Evolutionary conservation across 768 basidiomycete genomes (phyloP).

Genomic region (Tephrocybe sp.): DNA sequence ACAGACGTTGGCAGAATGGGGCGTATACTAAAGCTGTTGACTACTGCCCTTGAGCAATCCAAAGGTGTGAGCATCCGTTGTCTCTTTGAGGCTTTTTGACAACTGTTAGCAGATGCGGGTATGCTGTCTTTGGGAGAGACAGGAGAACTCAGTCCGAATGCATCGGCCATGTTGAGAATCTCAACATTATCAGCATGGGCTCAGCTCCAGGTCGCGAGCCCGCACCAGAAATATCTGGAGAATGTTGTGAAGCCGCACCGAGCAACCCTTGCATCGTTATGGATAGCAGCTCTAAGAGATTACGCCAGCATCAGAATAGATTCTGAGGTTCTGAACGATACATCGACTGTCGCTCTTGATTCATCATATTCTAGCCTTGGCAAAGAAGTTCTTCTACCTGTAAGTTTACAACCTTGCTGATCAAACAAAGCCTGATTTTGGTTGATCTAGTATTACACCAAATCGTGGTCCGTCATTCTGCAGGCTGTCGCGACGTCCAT

Average conservation of each 20-base stretch:
- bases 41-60: slow-evolving; percentile 84
- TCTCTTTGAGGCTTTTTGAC: slow-evolving; percentile 3
- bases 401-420: slow-evolving; percentile 38
- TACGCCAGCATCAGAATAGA: slow-evolving; percentile 91
- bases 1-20: slow-evolving; percentile 93
- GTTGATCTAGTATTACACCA: slow-evolving; percentile 73
- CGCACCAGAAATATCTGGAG: slow-evolving; percentile 70
- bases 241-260: slow-evolving; percentile 84
- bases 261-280: slow-evolving; percentile 71
- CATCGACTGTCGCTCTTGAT: slow-evolving; percentile 73
- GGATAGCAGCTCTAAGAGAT: slow-evolving; percentile 88
- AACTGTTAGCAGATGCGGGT: slow-evolving; percentile 59
- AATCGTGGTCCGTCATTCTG: slow-evolving; percentile 80
- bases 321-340: slow-evolving; percentile 80
- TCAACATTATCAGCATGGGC: slow-evolving; percentile 96
- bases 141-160: slow-evolving; percentile 87
- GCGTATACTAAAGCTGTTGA: slow-evolving; percentile 86
- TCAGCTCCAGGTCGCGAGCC: slow-evolving; percentile 79
- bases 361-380: slow-evolving; percentile 86
- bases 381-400: slow-evolving; percentile 88
- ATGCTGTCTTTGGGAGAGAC: slow-evolving; percentile 86
- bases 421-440: not conserved
- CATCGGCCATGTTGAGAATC: slow-evolving; percentile 91
- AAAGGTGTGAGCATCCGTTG: slow-evolving; percentile 67
- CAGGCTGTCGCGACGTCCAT: slow-evolving; percentile 84